phyloP scores from a whole-genome alignment of 1,139 yeast species.

The Candida glucosophila region DNA sequence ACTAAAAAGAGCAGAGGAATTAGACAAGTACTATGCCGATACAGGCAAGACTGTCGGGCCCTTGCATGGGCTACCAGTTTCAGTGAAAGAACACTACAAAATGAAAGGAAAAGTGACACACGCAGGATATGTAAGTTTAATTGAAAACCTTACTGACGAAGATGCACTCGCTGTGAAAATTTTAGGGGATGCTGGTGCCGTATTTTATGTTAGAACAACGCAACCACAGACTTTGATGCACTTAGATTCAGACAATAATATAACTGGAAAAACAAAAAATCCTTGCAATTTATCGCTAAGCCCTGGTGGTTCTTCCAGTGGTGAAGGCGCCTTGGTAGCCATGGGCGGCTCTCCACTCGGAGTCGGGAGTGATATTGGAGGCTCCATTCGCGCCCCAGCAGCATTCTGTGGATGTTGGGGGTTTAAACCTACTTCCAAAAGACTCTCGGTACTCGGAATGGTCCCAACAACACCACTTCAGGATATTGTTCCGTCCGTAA shows the following conservation, averaged over 20 bases:
- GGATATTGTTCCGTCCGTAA: constrained; percentile 33
- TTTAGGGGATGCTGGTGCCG: constrained; percentile 7
- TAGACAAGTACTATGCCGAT: constrained; percentile 13
- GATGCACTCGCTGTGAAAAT: constrained; percentile 14
- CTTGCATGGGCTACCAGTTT: constrained; percentile 8
- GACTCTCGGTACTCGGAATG: constrained; percentile 8
- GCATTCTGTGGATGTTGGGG: constrained; percentile 47
- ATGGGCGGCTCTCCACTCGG: constrained; percentile 14
- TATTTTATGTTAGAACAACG: constrained; percentile 9
- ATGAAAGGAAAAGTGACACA: constrained; percentile 7
- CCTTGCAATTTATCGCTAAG: constrained; percentile 14
- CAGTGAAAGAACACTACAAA: constrained; percentile 9
- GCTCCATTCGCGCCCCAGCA: constrained; percentile 52
- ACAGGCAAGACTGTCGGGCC: constrained; percentile 3
- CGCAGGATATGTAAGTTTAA: constrained; percentile 8
- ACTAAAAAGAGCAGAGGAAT: constrained; percentile 19
- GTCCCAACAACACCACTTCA: constrained; percentile 13
- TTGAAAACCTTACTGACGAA: constrained; percentile 12
- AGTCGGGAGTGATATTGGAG: constrained; percentile 59
- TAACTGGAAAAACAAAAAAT: constrained; percentile 13
- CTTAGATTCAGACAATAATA: constrained; percentile 9
- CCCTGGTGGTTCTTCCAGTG: constrained; percentile 20
- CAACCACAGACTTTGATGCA: constrained; percentile 10
- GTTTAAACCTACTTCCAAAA: constrained; percentile 33
- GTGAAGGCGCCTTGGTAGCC: constrained; percentile 17